Base-by-base conservation (phyloP, 2,329 filamentous ascomycete species). In the Talaromyces marneffei region DNA sequence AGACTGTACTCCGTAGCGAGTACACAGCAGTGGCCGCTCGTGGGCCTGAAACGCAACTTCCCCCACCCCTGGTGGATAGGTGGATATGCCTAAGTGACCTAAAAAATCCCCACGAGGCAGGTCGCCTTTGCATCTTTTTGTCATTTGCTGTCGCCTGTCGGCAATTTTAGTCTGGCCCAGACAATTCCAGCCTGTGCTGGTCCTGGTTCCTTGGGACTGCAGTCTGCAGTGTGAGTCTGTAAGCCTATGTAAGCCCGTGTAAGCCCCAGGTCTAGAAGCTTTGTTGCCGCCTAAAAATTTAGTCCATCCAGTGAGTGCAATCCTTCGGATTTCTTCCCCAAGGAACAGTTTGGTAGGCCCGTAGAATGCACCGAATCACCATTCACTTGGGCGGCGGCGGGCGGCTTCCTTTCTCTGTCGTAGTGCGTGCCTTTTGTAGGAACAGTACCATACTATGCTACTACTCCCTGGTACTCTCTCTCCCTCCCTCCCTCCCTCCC, bases 31-130 rank as follows among this genome's bases (percentile, higher is more conserved):
- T n/a, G n/a, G n/a, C 4, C 35, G 35, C 35, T 42, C 40, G 44
- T 48, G 44, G 44, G n/a, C 48, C 48, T 52, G 48, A 52, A 52
- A 52, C 48, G 48, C 48, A 33, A 33, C 33, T 20, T n/a, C n/a
- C 48, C 23, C 48, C 48, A 52, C 48, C 8, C 48, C 29, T 52
- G 48, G 48, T 52, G 48, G 48, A 35, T 35, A 52, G 29, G n/a
- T 52, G 27, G n/a, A 23, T 52, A 23, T 52, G 14, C 48, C 48
- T 29, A 35, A 35, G 35, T 6, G 2, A 35, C n/a, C n/a, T n/a
- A n/a, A n/a, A n/a, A n/a, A 35, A 35, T 35, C 48, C 48, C 48
- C 48, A 52, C 48, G 48, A 52, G 48, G 48, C 48, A 20, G 23
- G 48, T 25, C 44, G 23, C n/a, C 44, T 48, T 48, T 29, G 44